These are phyloP conservation scores for Ogataea henricii DNA, from an alignment of 805 yeast genomes.

Conservation along the genomic window DNA sequence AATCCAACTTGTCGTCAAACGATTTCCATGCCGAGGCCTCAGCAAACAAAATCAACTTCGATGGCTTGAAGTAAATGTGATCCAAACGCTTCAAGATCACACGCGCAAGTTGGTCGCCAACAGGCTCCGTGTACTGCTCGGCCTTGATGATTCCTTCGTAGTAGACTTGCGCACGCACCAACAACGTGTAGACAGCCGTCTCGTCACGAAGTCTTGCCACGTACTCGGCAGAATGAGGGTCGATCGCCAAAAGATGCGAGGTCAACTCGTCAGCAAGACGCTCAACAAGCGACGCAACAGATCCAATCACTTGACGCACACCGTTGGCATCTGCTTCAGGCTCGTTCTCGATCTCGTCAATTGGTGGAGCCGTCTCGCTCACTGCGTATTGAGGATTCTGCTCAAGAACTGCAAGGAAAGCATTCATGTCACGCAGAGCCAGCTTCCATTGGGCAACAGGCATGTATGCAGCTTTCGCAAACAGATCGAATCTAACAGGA, in stretches of 20 bases:
- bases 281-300: constrained; percentile 83
- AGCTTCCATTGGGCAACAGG: constrained; percentile 80
- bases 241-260: constrained; percentile 81
- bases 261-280: constrained; percentile 94
- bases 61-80: constrained; percentile 90
- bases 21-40: constrained; percentile 78
- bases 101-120: constrained; percentile 67
- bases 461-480: constrained; percentile 67
- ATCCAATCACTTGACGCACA: constrained; percentile 74
- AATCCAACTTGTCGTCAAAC: constrained; percentile 40
- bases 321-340: constrained; percentile 68
- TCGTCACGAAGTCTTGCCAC: constrained; percentile 90
- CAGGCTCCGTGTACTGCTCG: constrained; percentile 41
- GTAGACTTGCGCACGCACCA: constrained; percentile 85
- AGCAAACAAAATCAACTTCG: constrained; percentile 62
- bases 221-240: constrained; percentile 94
- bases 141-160: constrained; percentile 64
- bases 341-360: constrained; percentile 76
- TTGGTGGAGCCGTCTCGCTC: constrained; percentile 67
- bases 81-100: constrained; percentile 82
- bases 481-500: constrained; percentile 84
- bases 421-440: constrained; percentile 61
- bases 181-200: constrained; percentile 66
- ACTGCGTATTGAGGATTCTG: constrained; percentile 63
- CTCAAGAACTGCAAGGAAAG: constrained; percentile 70